Percentiles rank a stretch among this genome's conserved stretches.
Evolutionary conservation across 345 rosid species (phyloP).

Genomic region (Lepidium aucheri): DNA sequence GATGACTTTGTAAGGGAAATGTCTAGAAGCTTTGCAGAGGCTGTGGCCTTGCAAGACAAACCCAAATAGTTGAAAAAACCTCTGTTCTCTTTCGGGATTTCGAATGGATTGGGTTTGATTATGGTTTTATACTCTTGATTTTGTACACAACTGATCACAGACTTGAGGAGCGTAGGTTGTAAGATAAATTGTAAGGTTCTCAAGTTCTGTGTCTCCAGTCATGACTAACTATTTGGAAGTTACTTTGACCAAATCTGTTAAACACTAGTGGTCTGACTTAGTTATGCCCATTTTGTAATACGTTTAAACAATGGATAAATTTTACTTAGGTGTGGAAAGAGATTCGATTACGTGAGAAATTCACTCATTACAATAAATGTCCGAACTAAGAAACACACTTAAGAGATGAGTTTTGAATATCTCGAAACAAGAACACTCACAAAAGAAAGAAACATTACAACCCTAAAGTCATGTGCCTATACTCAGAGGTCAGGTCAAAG

Average conservation of each 20-base stretch:
- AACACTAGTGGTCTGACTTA: background rate
- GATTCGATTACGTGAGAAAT: background rate
- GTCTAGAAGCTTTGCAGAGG: constrained; percentile 56
- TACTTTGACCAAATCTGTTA: background rate
- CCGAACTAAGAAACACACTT: constrained; percentile 3
- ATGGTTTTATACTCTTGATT: background rate
- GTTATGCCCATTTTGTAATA: no score
- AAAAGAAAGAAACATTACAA: background rate
- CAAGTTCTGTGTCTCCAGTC: background rate
- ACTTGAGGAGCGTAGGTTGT: constrained; percentile 12
- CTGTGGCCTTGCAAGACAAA: constrained; percentile 31
- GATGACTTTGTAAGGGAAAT: constrained; percentile 35
- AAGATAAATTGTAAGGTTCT: background rate
- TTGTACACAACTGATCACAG: constrained; percentile 6
- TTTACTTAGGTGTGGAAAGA: background rate
- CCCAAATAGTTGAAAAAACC: background rate
- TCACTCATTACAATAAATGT: constrained; percentile 10
- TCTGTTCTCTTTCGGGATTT: background rate
- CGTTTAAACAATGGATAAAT: no score
- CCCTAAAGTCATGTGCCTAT: constrained; percentile 6
- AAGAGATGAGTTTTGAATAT: background rate
- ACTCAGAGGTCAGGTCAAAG: background rate
- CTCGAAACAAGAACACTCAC: constrained; percentile 7
- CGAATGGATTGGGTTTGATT: background rate
- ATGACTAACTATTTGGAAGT: background rate